Base-by-base conservation (phyloP, 2,329 filamentous ascomycete genomes). In the Chaetomiaceae sp. region DNA sequence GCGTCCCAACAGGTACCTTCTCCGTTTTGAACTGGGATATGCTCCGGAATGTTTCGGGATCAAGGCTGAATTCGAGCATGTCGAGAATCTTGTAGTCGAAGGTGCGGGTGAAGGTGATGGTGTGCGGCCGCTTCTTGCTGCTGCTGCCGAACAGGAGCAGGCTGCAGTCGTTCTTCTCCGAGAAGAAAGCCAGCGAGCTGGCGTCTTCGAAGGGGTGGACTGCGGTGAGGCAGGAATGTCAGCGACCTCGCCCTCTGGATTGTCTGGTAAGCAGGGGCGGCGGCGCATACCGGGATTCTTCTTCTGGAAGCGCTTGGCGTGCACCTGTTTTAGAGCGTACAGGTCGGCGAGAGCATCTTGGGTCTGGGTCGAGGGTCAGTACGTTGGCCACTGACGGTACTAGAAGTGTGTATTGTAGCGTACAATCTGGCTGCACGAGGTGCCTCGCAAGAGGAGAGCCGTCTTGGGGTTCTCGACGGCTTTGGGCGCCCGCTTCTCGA, bases 101-200 rank as follows among this genome's bases (percentile, higher is more conserved):
- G 38, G 87, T 88, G 58, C 94, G 84, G 36, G 86, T 78, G 41
- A 97, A 72, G 0, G 90, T 96, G 64, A 99, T 70, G 58, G 85
- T 86, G 71, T 99, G 90, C 5, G 91, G 91, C n/a, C 94, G 81
- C 79, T 97, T 99, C 80, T 97, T 99, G 70, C 81, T 89, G 71
- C 86, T 87, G 69, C 82, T 85, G 48, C 86, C 91, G 64, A 95
- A 95, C 61, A 94, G 80, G 61, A 96, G 79, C 43, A 96, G 76
- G 41, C 85, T 87, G 65, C 89, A 85, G 70, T 99, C 94, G 73
- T 99, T 99, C 77, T 97, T 99, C 68, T 91, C 85, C 58, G 87
- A 86, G 76, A 99, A 91, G 76, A 99, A 99, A 73, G 96, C 90
- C 61, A 97, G 81, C 48, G 87, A 92, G 25, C 86, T 78, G 59